Conservation (phyloP, 1,284 basidiomycete species). For the Chalciporus sp. region DNA sequence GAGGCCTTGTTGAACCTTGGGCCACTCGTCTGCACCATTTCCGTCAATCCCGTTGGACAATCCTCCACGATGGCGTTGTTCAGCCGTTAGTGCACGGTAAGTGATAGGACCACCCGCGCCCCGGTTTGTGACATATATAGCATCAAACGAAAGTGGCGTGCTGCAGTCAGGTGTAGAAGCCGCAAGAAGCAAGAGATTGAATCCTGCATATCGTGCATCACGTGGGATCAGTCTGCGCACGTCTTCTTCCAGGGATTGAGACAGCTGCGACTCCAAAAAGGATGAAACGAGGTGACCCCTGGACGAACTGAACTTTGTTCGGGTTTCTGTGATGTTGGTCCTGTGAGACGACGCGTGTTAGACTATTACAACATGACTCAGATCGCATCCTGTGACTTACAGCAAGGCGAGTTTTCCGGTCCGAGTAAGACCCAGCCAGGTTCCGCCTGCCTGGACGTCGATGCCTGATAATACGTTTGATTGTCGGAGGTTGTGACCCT, state of each 20-base stretch:
- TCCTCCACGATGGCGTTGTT: slow-evolving; percentile 54
- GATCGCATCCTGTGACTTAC: slow-evolving; percentile 46
- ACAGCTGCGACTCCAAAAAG: slow-evolving; percentile 46
- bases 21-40: slow-evolving; percentile 59
- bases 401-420: slow-evolving; percentile 67
- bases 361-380: slow-evolving; percentile 4
- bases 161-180: slow-evolving; percentile 27
- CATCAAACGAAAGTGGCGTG: slow-evolving; percentile 46
- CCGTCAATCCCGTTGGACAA: slow-evolving; percentile 76
- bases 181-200: slow-evolving; percentile 71
- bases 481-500: slow-evolving; percentile 3
- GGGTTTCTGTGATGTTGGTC: slow-evolving; percentile 78
- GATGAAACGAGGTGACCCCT: slow-evolving; percentile 67
- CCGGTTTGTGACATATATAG: slow-evolving; percentile 63
- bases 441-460: slow-evolving; percentile 71
- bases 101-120: slow-evolving; percentile 63
- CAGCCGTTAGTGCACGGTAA: slow-evolving; percentile 49
- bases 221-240: slow-evolving; percentile 45
- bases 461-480: slow-evolving; percentile 67
- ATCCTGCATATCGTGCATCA: slow-evolving; percentile 66
- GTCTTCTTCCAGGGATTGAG: slow-evolving; percentile 38
- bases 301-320: slow-evolving; percentile 49
- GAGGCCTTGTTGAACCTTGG: slow-evolving; percentile 66
- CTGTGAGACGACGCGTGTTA: slow-evolving; percentile 37
- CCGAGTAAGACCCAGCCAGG: slow-evolving; percentile 74